Evolutionary conservation across 2,329 filamentous ascomycete genomes (phyloP).

Genomic region (Trichothecium sympodiale): DNA sequence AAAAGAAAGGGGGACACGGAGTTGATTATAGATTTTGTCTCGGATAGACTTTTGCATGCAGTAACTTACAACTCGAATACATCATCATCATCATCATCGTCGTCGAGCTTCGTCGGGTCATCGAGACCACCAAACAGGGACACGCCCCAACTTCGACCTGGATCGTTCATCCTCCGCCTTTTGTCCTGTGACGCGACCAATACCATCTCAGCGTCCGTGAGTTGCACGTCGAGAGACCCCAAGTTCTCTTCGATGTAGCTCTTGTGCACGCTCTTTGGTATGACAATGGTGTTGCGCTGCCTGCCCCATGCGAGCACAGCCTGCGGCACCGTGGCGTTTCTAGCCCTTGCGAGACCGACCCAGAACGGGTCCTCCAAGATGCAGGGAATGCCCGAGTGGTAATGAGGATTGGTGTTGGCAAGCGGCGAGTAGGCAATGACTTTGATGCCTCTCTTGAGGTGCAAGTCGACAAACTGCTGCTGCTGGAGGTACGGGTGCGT

Average conservation of each 20-base stretch:
- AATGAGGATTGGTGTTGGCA: constrained; percentile 3
- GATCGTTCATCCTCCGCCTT: constrained; percentile 25
- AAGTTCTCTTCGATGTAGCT: constrained; percentile 36
- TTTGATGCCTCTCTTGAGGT: constrained; percentile 45
- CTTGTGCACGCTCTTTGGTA: constrained; percentile 37
- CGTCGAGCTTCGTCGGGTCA: constrained; percentile 16
- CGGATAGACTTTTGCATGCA: too few species aligned
- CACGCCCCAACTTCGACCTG: constrained; percentile 25
- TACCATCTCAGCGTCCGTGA: constrained; percentile 22
- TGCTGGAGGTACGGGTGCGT: constrained; percentile 27
- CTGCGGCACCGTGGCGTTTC: constrained; percentile 50
- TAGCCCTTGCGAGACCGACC: constrained; percentile 44
- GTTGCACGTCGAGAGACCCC: constrained; percentile 17
- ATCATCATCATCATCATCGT: constrained; percentile 1
- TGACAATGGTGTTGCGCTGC: constrained; percentile 49
- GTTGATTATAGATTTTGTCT: too few species aligned
- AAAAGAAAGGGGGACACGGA: too few species aligned
- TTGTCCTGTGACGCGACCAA: constrained; percentile 11
- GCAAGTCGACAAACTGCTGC: constrained; percentile 31
- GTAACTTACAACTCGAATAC: too few species aligned
- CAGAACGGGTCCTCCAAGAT: constrained; percentile 47
- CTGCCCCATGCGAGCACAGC: constrained; percentile 56
- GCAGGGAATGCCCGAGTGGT: constrained; percentile 10
- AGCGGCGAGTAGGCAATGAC: constrained; percentile 49
- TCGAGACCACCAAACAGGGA: constrained; percentile 27